phyloP scores from a whole-genome alignment of 192 early-diverging fungal species.

The Coemansia sp. region DNA sequence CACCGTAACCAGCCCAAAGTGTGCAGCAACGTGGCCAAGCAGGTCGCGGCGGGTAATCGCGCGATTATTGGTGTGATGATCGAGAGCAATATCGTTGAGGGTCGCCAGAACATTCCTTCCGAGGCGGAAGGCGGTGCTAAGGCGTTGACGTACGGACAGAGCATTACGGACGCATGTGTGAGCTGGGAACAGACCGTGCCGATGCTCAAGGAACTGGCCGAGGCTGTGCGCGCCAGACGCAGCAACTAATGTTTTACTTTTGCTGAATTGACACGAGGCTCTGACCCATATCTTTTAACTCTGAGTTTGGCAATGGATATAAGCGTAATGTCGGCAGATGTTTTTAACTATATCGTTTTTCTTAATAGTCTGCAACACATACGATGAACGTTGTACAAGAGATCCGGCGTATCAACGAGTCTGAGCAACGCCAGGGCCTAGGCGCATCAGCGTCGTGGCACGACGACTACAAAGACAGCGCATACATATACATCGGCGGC shows the following conservation, averaged over 20 bases:
- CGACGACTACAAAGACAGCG: constrained; percentile 81
- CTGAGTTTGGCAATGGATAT: background rate
- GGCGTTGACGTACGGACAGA: constrained; percentile 80
- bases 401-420: constrained; percentile 77
- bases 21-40: constrained; percentile 61
- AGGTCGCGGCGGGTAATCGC: constrained; percentile 69
- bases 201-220: constrained; percentile 74
- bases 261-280: too few species aligned
- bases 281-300: background rate
- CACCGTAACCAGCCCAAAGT: constrained; percentile 85
- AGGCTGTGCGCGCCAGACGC: constrained; percentile 59
- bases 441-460: constrained; percentile 74
- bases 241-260: background rate
- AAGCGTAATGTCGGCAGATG: background rate
- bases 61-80: constrained; percentile 88
- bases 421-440: constrained; percentile 57
- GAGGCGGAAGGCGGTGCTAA: constrained; percentile 56
- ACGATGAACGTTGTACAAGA: constrained; percentile 75
- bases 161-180: constrained; percentile 94
- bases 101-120: constrained; percentile 79
- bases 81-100: constrained; percentile 85
- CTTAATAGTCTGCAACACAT: background rate
- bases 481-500: constrained; percentile 87
- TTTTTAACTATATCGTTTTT: background rate
- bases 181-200: constrained; percentile 77